Evolutionary conservation across 805 yeast species (phyloP).

Genomic region (Wickerhamiella brachini): DNA sequence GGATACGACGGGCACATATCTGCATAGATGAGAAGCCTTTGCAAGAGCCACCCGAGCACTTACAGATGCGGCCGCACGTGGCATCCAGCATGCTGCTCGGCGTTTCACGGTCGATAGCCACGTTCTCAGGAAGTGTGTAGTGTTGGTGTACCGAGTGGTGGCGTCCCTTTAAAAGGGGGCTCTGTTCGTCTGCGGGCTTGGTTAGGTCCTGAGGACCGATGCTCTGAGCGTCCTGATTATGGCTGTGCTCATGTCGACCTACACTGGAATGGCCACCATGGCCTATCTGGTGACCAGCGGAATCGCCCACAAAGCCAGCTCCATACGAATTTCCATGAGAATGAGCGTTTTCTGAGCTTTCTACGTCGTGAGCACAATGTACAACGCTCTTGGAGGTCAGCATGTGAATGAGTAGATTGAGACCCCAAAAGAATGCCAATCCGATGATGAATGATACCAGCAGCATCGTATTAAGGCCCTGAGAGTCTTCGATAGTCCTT

Average conservation of each 20-base stretch:
- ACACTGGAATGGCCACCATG: too few relatives aligned
- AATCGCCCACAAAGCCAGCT: too few relatives aligned
- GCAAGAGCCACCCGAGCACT: neutral
- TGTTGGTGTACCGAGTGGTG: conserved; percentile 1
- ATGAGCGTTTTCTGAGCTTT: neutral
- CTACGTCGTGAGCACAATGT: conserved; percentile 44
- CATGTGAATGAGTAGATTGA: conserved; percentile 57
- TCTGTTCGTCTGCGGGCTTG: neutral
- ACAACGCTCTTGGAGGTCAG: conserved; percentile 70
- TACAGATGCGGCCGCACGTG: neutral
- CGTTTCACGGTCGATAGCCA: neutral
- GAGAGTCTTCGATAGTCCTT: conserved; percentile 14
- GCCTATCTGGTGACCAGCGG: too few relatives aligned
- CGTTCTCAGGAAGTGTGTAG: neutral
- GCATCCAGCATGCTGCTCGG: neutral
- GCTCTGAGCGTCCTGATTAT: too few relatives aligned
- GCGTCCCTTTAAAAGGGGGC: neutral
- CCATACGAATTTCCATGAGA: neutral
- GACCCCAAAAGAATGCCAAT: conserved; percentile 38
- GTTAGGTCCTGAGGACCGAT: neutral
- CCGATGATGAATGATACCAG: conserved; percentile 45
- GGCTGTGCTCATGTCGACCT: neutral
- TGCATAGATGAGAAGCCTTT: neutral
- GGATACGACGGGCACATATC: neutral
- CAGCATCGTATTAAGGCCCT: conserved; percentile 27